These are phyloP conservation scores for Chernovozyma sophiae-reginae DNA, from an alignment of 1,139 yeast genomes.

Conservation along the genomic window DNA sequence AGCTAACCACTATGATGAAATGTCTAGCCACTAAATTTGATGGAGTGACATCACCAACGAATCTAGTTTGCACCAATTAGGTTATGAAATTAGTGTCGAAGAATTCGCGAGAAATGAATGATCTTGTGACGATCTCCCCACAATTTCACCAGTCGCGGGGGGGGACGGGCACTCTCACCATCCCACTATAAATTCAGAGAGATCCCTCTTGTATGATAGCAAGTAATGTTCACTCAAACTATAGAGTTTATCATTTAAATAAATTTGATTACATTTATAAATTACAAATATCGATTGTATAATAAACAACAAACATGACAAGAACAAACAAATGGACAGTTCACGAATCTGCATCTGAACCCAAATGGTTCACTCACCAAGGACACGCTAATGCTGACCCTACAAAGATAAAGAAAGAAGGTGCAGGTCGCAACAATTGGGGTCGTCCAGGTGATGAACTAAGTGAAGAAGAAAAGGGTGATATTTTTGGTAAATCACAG, in stretches of 20 bases:
- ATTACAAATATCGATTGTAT: not conserved
- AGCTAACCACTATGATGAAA: too few relatives aligned
- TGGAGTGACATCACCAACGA: too few relatives aligned
- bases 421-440: constrained; percentile 82
- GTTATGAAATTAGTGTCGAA: too few relatives aligned
- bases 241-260: not conserved
- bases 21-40: too few relatives aligned
- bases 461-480: constrained; percentile 27
- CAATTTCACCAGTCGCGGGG: too few relatives aligned
- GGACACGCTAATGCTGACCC: constrained; percentile 68
- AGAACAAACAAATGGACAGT: constrained; percentile 81
- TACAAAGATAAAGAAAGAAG: constrained; percentile 73
- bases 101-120: not conserved
- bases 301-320: constrained; percentile 46
- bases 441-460: constrained; percentile 68
- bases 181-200: not conserved
- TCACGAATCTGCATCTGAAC: constrained; percentile 55
- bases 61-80: too few relatives aligned
- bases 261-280: not conserved
- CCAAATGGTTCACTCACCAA: constrained; percentile 73
- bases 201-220: too few relatives aligned
- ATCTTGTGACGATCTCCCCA: constrained; percentile 1
- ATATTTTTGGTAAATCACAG: constrained; percentile 21
- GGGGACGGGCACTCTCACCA: too few relatives aligned
- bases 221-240: too few relatives aligned